Evolutionary conservation across 306 rosid species (phyloP).

Genomic region (Prunus kanzakura): DNA sequence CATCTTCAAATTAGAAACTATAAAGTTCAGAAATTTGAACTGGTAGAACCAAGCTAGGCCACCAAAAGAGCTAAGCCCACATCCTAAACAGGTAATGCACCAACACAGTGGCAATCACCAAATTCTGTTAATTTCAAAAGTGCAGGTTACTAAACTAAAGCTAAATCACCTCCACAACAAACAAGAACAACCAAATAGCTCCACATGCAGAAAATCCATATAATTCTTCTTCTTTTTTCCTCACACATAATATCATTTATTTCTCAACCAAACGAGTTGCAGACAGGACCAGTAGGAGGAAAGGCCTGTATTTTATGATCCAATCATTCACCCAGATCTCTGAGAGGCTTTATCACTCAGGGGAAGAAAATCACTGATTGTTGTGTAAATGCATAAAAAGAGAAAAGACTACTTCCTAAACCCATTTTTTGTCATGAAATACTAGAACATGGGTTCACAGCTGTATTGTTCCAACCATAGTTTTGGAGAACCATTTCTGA

Average conservation of each 20-base stretch:
- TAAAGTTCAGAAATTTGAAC: background rate
- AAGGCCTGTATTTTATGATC: background rate
- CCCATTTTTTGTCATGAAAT: background rate
- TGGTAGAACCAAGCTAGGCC: background rate
- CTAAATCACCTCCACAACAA: too few species aligned
- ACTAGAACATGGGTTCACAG: background rate
- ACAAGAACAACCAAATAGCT: background rate
- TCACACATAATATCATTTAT: background rate
- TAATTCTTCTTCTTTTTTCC: too few species aligned
- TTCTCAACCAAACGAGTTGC: background rate
- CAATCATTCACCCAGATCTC: background rate
- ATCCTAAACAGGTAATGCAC: background rate
- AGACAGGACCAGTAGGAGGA: background rate
- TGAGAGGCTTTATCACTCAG: too few species aligned
- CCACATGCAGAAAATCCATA: background rate
- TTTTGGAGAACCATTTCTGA: background rate
- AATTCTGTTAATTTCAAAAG: too few species aligned
- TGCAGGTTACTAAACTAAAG: background rate
- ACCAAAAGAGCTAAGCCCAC: background rate
- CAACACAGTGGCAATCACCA: background rate
- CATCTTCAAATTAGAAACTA: background rate
- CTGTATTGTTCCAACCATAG: background rate
- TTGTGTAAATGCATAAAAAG: background rate
- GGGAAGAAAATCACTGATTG: background rate
- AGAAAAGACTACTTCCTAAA: background rate